These are phyloP conservation scores for Pichia sp. DNA, from an alignment of 1,139 yeast species.

Conservation along the genomic window DNA sequence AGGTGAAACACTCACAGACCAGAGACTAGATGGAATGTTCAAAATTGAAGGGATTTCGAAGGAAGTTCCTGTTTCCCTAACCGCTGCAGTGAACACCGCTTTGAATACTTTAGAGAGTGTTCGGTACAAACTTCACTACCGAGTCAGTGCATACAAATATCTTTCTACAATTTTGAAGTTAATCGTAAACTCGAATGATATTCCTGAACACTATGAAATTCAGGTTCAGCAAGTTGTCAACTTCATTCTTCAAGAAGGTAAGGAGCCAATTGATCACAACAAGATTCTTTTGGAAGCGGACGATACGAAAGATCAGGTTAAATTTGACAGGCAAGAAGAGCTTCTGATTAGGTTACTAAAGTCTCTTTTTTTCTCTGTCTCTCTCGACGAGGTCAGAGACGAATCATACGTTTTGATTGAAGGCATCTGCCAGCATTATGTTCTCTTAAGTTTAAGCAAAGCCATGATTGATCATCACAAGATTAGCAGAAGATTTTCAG, in stretches of 20 bases:
- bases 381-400: slow-evolving; percentile 68
- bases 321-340: slow-evolving; percentile 57
- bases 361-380: slow-evolving; percentile 67
- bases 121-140: slow-evolving; percentile 60
- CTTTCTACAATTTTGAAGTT: slow-evolving; percentile 63
- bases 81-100: slow-evolving; percentile 82
- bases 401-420: slow-evolving; percentile 62
- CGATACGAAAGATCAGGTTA: slow-evolving; percentile 45
- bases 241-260: slow-evolving; percentile 34
- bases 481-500: slow-evolving; percentile 65
- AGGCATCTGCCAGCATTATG: slow-evolving; percentile 74
- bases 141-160: slow-evolving; percentile 74
- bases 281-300: slow-evolving; percentile 40
- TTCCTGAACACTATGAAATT: slow-evolving; percentile 54
- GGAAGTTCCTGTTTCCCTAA: slow-evolving; percentile 65
- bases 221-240: slow-evolving; percentile 47
- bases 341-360: slow-evolving; percentile 60
- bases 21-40: slow-evolving; percentile 66
- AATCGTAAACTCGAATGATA: slow-evolving; percentile 60
- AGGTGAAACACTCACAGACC: slow-evolving; percentile 55
- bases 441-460: slow-evolving; percentile 70
- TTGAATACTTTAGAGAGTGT: slow-evolving; percentile 62
- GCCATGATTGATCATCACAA: slow-evolving; percentile 69
- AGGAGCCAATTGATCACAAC: slow-evolving; percentile 22
- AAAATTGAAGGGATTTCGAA: slow-evolving; percentile 64